These are phyloP conservation scores for Clonostachys chloroleuca DNA, from an alignment of 2,329 filamentous ascomycete genomes.

Conservation along the genomic window DNA sequence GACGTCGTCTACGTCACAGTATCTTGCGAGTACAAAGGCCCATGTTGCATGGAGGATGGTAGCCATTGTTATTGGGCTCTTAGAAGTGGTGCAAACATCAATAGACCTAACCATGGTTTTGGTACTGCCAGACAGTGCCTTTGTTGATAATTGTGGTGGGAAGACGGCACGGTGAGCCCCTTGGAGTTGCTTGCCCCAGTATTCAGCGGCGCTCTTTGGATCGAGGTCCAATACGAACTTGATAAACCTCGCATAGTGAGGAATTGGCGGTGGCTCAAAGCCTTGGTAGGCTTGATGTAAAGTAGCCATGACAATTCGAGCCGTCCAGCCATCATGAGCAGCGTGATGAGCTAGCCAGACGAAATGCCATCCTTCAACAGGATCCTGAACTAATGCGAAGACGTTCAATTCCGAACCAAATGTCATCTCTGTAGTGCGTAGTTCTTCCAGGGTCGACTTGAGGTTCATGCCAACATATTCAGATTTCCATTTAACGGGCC, in stretches of 20 bases:
- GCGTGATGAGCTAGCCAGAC: constrained; percentile 26
- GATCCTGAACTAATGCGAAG: background rate
- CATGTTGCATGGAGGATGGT: constrained; percentile 6
- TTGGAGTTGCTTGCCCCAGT: background rate
- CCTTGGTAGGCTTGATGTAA: constrained; percentile 3
- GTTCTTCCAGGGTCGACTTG: background rate
- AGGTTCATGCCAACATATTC: background rate
- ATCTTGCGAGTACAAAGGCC: constrained; percentile 12
- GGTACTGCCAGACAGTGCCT: too few species aligned
- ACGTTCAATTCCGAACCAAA: background rate
- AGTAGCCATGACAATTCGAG: constrained; percentile 23
- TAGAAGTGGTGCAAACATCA: too few species aligned
- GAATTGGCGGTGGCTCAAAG: background rate
- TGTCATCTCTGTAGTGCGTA: background rate
- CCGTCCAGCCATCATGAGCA: constrained; percentile 46
- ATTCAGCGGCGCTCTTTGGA: background rate
- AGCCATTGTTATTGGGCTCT: constrained; percentile 7
- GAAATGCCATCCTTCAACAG: background rate
- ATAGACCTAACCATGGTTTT: too few species aligned
- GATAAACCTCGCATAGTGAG: constrained; percentile 32
- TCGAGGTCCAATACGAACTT: constrained; percentile 29
- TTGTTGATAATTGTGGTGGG: background rate
- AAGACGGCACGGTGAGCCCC: background rate
- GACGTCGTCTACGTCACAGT: constrained; percentile 8
- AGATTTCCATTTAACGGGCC: background rate